Percentiles rank a stretch among this genome's conserved stretches.
Evolutionary conservation across 179 eudicot genomes (phyloP).

Genomic region (Beta macrorhiza): DNA sequence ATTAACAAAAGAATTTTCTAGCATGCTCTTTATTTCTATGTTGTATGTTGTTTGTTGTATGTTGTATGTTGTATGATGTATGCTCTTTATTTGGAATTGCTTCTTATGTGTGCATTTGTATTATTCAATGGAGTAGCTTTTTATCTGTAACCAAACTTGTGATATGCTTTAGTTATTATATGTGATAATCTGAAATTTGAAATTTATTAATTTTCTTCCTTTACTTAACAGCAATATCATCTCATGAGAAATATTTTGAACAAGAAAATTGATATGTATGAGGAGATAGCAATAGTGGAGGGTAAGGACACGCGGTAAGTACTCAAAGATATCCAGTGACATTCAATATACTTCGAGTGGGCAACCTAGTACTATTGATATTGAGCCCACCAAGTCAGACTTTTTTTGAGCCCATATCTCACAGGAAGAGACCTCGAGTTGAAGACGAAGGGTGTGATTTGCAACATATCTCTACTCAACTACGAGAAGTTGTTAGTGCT

Average conservation of each 20-base stretch:
- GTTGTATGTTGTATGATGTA: background rate
- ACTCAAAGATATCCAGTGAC: background rate
- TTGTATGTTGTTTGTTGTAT: no score
- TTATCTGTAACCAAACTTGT: no score
- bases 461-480: background rate
- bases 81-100: no score
- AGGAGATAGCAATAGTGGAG: background rate
- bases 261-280: background rate
- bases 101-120: no score
- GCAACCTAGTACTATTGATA: background rate
- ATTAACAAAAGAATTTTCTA: no score
- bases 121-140: no score
- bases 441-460: background rate
- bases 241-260: background rate
- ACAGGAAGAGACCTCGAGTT: background rate
- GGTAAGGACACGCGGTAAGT: background rate
- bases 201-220: background rate
- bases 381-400: background rate
- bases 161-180: background rate
- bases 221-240: background rate
- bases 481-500: slow-evolving; percentile 1
- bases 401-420: background rate
- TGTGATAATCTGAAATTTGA: background rate
- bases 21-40: no score
- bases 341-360: background rate